Conservation (phyloP, 2,329 filamentous ascomycete species). For the Aspergillus sp. region DNA sequence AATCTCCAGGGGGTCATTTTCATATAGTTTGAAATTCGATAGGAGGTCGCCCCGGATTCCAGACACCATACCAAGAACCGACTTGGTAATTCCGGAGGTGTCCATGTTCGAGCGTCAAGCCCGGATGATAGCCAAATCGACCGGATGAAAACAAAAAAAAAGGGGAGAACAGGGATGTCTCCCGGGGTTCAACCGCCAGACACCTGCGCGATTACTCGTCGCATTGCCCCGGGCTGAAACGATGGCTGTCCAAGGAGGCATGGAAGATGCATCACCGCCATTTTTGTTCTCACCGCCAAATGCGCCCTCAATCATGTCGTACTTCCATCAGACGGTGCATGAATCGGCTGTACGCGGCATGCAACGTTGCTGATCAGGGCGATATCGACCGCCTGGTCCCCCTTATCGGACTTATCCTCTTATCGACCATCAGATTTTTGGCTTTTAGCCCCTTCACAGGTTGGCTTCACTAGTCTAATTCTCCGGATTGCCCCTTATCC, state of each 20-base stretch:
- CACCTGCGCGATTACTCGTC: conserved; percentile 5
- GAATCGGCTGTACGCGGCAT: not conserved
- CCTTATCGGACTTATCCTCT: conserved; percentile 14
- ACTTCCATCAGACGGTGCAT: not conserved
- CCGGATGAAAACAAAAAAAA: not conserved
- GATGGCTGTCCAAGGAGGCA: conserved; percentile 8
- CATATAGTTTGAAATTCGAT: no score
- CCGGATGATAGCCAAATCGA: no score
- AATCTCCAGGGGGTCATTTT: not conserved
- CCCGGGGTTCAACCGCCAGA: conserved; percentile 3
- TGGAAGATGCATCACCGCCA: conserved; percentile 17
- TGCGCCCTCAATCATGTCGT: not conserved
- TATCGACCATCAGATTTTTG: conserved; percentile 12
- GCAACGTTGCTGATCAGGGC: not conserved
- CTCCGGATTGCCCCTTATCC: conserved; percentile 21
- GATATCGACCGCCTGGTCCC: conserved; percentile 2
- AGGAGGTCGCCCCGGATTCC: no score
- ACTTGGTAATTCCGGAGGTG: no score
- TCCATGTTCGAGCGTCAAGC: no score
- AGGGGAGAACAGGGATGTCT: conserved; percentile 5
- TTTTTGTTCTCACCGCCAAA: conserved; percentile 15
- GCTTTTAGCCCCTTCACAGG: conserved; percentile 6
- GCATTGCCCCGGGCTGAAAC: conserved; percentile 17
- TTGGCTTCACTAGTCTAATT: conserved; percentile 8
- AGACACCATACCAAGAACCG: no score